A percentile compares a stretch with the other conserved stretches of the same genome.
phyloP scores from a whole-genome alignment of 75 land plant genomes.

The Cupressus sempervirens region DNA sequence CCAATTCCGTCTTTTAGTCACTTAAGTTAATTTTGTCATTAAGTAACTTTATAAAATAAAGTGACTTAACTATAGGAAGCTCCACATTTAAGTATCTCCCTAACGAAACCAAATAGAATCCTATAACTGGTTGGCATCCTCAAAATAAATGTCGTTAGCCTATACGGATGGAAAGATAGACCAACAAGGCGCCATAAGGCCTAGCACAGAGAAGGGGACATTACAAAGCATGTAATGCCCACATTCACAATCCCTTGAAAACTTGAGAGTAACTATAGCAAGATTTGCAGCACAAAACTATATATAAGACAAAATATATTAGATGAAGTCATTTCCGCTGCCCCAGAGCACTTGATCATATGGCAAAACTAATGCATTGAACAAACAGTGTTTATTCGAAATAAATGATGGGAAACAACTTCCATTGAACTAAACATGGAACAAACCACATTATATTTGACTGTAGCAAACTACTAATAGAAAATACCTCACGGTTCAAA shows the following conservation, averaged over 20 bases:
- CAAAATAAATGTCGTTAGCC: no score
- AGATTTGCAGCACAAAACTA: not conserved
- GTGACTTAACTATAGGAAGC: no score
- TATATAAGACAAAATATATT: not conserved
- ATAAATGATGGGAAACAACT: not conserved
- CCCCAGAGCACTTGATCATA: not conserved
- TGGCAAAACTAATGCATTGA: not conserved
- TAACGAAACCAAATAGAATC: no score
- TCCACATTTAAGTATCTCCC: no score
- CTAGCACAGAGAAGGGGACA: no score
- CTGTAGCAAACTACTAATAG: not conserved
- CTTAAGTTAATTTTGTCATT: no score
- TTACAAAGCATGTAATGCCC: not conserved
- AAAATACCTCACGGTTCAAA: conserved; percentile 82
- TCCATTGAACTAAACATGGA: not conserved
- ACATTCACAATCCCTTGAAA: not conserved
- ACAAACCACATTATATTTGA: not conserved
- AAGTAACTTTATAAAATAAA: no score
- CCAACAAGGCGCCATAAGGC: no score
- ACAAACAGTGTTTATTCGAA: not conserved
- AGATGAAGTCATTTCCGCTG: not conserved
- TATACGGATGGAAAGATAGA: no score
- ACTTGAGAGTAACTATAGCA: no score
- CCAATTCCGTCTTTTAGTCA: no score
- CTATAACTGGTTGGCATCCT: no score